These are phyloP conservation scores for Acmispon strigosus DNA, from an alignment of 306 rosid genomes.

Conservation along the genomic window DNA sequence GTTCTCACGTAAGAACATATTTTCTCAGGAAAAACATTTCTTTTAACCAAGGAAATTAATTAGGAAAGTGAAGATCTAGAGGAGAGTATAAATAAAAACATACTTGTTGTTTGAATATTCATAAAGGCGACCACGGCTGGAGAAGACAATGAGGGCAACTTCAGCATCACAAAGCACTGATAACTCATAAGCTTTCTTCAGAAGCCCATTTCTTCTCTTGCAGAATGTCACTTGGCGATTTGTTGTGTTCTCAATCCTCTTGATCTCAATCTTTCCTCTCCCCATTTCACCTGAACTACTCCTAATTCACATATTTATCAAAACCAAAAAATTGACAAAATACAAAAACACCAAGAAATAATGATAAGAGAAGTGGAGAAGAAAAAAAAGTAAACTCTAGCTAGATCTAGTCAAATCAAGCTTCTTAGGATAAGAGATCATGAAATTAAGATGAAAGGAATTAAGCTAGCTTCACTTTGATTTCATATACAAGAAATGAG, in stretches of 20 bases:
- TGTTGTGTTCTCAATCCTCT: constrained; percentile 87
- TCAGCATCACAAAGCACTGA: constrained; percentile 96
- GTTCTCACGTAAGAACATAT: too few species aligned
- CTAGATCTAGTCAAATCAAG: constrained; percentile 9
- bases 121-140: constrained; percentile 85
- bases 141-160: constrained; percentile 86
- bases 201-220: constrained; percentile 85
- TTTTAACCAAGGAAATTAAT: too few species aligned
- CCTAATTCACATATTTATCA: not conserved
- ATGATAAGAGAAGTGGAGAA: not conserved
- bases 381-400: not conserved
- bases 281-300: constrained; percentile 48
- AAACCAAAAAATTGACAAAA: not conserved
- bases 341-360: too few species aligned
- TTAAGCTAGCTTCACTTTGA: too few species aligned
- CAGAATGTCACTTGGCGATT: constrained; percentile 92
- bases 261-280: constrained; percentile 91
- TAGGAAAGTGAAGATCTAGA: not conserved
- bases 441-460: not conserved
- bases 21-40: too few species aligned
- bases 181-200: constrained; percentile 88
- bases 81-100: not conserved
- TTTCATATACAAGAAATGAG: not conserved
- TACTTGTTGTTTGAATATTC: constrained; percentile 88
- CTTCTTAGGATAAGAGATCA: too few species aligned